These are phyloP conservation scores for Blastocystis hominis DNA, from an alignment of 352 stramenopile genomes.

Conservation along the genomic window DNA sequence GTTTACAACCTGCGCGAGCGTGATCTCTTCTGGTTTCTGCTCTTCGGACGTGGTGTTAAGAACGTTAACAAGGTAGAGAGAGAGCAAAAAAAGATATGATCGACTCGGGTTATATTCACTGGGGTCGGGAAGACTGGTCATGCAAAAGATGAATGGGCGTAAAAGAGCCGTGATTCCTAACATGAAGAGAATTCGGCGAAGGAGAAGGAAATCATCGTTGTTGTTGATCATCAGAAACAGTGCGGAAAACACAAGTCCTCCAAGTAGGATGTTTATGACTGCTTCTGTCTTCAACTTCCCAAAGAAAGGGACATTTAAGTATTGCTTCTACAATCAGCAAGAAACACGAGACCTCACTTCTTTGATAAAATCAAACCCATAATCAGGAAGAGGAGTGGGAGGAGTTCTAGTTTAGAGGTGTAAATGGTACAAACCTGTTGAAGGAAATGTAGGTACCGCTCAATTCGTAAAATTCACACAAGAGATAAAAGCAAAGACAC, in stretches of 20 bases:
- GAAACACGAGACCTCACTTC: background rate
- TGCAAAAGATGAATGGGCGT: slow-evolving; percentile 29
- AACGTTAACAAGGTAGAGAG: background rate
- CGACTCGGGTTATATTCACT: background rate
- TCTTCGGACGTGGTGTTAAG: background rate
- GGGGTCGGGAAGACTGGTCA: slow-evolving; percentile 41
- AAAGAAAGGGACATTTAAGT: slow-evolving; percentile 11
- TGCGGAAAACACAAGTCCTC: background rate
- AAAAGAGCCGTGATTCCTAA: slow-evolving; percentile 17
- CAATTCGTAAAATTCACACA: slow-evolving; percentile 52
- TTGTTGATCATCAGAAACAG: background rate
- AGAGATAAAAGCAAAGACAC: slow-evolving; percentile 14
- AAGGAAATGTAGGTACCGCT: slow-evolving; percentile 28
- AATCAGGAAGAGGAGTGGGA: background rate
- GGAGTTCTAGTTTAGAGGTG: background rate
- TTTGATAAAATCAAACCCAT: slow-evolving; percentile 33
- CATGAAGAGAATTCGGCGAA: slow-evolving; percentile 10
- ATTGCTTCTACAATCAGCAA: background rate
- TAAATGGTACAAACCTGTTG: background rate
- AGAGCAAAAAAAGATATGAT: background rate
- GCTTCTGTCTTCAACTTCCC: slow-evolving; percentile 35
- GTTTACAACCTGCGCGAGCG: slow-evolving; percentile 6
- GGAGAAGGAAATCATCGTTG: slow-evolving; percentile 4
- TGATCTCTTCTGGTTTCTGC: background rate
- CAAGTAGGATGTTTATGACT: slow-evolving; percentile 24